Percentiles rank a stretch among this genome's conserved stretches.
These are phyloP conservation scores for Insectozyma bohioensis DNA, from an alignment of 1,139 yeast species.

Conservation along the genomic window DNA sequence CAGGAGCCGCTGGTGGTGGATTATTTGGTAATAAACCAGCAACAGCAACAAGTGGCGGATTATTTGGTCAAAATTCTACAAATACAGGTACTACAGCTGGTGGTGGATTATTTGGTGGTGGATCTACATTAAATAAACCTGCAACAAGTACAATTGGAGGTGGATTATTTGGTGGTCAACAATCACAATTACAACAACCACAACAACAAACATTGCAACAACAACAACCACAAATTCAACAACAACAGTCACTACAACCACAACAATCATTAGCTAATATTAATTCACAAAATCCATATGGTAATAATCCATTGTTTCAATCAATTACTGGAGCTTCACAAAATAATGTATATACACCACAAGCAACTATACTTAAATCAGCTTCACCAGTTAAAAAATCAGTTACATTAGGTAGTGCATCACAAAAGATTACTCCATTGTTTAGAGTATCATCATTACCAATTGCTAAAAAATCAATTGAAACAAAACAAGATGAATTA, in stretches of 20 bases:
- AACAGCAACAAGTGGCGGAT: slow-evolving; percentile 17
- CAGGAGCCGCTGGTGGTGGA: slow-evolving; percentile 16
- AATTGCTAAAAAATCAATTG: slow-evolving; percentile 13
- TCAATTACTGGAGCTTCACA: slow-evolving; percentile 30
- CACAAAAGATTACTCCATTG: slow-evolving; percentile 53
- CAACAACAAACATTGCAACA: slow-evolving; percentile 13
- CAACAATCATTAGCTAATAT: slow-evolving; percentile 40
- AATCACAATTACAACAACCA: slow-evolving; percentile 12
- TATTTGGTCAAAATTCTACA: slow-evolving; percentile 19
- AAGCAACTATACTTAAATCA: slow-evolving; percentile 49
- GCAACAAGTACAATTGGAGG: slow-evolving; percentile 18
- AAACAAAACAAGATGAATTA: slow-evolving; percentile 17
- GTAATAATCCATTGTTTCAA: slow-evolving; percentile 64
- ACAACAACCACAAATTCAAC: slow-evolving; percentile 16
- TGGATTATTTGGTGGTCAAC: slow-evolving; percentile 38
- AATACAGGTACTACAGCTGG: slow-evolving; percentile 13
- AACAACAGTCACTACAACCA: slow-evolving; percentile 19
- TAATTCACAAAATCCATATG: slow-evolving; percentile 68
- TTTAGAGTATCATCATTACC: slow-evolving; percentile 26
- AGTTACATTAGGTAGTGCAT: slow-evolving; percentile 60
- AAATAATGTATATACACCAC: slow-evolving; percentile 31
- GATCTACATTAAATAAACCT: slow-evolving; percentile 12
- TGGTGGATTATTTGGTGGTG: slow-evolving; percentile 33
- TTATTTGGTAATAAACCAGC: slow-evolving; percentile 19
- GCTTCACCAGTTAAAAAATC: slow-evolving; percentile 49